A percentile compares a stretch with the other conserved stretches of the same genome.
phyloP scores from a whole-genome alignment of 2,329 filamentous ascomycete genomes.

The Diaporthe nobilis region DNA sequence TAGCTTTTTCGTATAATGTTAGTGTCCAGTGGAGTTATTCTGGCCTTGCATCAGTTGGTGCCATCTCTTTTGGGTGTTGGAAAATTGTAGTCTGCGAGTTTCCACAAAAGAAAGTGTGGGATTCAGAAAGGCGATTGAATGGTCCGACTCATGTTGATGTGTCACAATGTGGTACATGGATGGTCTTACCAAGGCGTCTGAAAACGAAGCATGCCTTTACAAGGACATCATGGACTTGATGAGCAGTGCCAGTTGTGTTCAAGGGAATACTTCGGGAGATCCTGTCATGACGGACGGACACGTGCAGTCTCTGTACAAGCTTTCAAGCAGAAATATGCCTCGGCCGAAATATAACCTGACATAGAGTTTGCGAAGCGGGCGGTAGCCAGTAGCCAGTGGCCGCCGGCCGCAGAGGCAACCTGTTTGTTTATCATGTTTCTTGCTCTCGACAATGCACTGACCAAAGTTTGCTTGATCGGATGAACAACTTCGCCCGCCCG shows the following conservation, averaged over 20 bases:
- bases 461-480: neutral
- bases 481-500: neutral
- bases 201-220: neutral
- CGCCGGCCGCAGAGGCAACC: constrained; percentile 14
- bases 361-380: neutral
- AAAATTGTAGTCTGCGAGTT: neutral
- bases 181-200: neutral
- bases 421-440: neutral
- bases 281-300: neutral
- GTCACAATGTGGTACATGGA: too few species aligned
- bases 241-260: too few species aligned
- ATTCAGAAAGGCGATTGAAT: neutral
- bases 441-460: neutral
- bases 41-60: neutral
- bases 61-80: neutral
- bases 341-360: neutral
- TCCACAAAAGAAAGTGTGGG: too few species aligned
- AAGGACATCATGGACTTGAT: neutral
- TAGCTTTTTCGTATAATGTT: too few species aligned
- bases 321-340: neutral
- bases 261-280: neutral
- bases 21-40: neutral
- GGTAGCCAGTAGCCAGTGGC: neutral
- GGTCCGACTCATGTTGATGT: neutral
- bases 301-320: neutral